phyloP scores from a whole-genome alignment of 495 filamentous ascomycete genomes.

The Hyaloscypha hepaticicola region DNA sequence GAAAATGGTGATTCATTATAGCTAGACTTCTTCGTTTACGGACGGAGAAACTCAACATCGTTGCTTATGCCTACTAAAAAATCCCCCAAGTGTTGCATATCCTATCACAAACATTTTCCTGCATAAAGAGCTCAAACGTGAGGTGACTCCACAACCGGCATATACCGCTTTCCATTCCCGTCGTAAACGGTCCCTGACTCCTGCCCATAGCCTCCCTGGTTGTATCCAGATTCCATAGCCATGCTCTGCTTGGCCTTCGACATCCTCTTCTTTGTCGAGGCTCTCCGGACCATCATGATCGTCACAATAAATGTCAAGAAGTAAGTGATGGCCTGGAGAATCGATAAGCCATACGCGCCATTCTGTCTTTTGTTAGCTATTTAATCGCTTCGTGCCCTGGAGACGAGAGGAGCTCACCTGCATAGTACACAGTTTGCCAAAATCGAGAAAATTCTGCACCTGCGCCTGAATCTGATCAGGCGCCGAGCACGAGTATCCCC shows the following conservation, averaged over 20 bases:
- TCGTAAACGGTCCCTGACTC: conserved; percentile 9
- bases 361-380: conserved; percentile 1
- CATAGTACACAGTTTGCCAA: conserved; percentile 23
- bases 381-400: background rate
- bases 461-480: conserved; percentile 21
- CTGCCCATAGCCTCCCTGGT: background rate
- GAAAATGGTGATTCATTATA: too few species aligned
- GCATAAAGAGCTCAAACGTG: background rate
- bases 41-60: too few species aligned
- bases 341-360: conserved; percentile 20
- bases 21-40: too few species aligned
- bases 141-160: conserved; percentile 7
- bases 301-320: conserved; percentile 19
- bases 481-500: conserved; percentile 23
- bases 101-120: too few species aligned
- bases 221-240: conserved; percentile 17
- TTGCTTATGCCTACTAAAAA: too few species aligned
- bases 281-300: conserved; percentile 11
- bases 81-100: too few species aligned
- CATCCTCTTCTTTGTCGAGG: conserved; percentile 21
- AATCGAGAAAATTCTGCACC: conserved; percentile 22
- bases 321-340: conserved; percentile 19
- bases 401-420: conserved; percentile 16
- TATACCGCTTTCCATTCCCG: conserved; percentile 19
- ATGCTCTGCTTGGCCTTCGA: conserved; percentile 13